A percentile compares a stretch with the other conserved stretches of the same genome.
Conservation (phyloP, 257 asterid genomes). For the Solanum verrucosum region DNA sequence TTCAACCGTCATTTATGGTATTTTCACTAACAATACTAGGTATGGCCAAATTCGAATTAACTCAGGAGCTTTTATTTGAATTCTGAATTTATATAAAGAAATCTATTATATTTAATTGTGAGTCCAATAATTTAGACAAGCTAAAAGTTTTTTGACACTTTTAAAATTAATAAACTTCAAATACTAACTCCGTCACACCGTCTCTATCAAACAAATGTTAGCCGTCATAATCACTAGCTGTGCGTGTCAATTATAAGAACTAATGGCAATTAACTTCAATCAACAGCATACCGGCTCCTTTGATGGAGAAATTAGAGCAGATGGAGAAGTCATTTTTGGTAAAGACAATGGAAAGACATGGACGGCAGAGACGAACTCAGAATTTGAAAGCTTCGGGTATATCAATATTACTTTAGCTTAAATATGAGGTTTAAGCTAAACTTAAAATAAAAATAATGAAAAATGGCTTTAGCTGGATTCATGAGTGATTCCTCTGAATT, state of each 20-base stretch:
- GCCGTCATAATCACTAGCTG: background rate
- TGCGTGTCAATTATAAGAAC: background rate
- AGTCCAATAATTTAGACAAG: background rate
- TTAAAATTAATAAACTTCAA: background rate
- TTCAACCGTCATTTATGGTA: background rate
- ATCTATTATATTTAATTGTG: background rate
- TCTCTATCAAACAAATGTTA: background rate
- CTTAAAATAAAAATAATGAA: no score
- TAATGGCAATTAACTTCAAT: background rate
- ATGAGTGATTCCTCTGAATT: no score
- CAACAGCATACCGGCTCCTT: background rate
- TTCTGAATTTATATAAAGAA: background rate
- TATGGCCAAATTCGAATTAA: background rate
- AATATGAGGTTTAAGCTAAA: no score
- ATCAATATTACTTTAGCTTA: no score
- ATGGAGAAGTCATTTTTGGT: no score
- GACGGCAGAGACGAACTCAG: no score
- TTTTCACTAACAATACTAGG: background rate
- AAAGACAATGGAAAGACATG: no score
- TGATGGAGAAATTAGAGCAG: no score
- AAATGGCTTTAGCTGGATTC: no score
- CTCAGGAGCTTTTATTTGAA: background rate
- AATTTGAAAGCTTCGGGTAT: accelerated
- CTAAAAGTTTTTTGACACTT: background rate
- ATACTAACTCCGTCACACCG: background rate